phyloP scores from a whole-genome alignment of 768 basidiomycete genomes.

The Mycena rebaudengoi region DNA sequence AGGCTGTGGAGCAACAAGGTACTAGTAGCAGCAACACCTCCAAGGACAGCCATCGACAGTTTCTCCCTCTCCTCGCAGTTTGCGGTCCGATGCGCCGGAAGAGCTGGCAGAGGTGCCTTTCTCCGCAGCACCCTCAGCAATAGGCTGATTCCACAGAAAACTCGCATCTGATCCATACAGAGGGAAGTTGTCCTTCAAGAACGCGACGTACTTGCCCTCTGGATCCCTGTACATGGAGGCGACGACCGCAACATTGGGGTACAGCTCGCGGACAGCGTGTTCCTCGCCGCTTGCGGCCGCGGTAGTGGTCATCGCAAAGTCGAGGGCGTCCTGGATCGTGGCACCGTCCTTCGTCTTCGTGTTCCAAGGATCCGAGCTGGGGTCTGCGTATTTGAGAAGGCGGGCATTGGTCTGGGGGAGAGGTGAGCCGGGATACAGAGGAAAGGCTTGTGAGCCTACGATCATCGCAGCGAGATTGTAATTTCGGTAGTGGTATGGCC shows the following conservation, averaged over 20 bases:
- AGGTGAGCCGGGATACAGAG: neutral
- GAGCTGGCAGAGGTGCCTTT: too few relatives aligned
- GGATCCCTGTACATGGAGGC: constrained; percentile 69
- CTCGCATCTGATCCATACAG: constrained; percentile 54
- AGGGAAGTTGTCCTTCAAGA: constrained; percentile 47
- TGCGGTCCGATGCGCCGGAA: too few relatives aligned
- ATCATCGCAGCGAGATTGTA: constrained; percentile 78
- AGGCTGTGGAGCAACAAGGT: too few relatives aligned
- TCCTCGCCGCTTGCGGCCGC: constrained; percentile 43
- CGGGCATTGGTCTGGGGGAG: constrained; percentile 62
- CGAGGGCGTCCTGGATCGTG: constrained; percentile 66
- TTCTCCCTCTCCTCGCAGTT: too few relatives aligned
- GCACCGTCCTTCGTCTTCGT: constrained; percentile 56
- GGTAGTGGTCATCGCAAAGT: constrained; percentile 62
- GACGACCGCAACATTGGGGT: constrained; percentile 64
- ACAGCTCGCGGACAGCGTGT: constrained; percentile 55
- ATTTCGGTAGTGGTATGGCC: constrained; percentile 72
- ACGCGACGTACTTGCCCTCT: constrained; percentile 61
- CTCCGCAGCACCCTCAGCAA: too few relatives aligned
- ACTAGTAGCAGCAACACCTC: too few relatives aligned
- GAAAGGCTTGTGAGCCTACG: constrained; percentile 52
- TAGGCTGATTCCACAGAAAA: constrained; percentile 68
- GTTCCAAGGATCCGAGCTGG: constrained; percentile 57
- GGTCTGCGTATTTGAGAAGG: constrained; percentile 55
- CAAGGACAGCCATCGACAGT: too few relatives aligned